Evolutionary conservation across 441 rosid genomes (phyloP).

Genomic region (Codiaeum variegatum): DNA sequence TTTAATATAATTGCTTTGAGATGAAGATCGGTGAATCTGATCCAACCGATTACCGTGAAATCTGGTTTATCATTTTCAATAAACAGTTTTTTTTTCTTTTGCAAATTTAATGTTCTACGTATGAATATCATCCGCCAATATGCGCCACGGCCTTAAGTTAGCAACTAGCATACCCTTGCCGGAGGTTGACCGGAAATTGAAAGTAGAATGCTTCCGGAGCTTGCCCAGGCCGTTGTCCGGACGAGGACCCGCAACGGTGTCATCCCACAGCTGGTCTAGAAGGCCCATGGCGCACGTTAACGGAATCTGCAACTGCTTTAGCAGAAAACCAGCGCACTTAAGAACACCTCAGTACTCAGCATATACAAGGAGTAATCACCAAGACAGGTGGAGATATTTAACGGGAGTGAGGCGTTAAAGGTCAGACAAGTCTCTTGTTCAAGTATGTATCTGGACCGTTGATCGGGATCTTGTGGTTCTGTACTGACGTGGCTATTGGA

Average conservation of each 20-base stretch:
- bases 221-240: conserved; percentile 91
- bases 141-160: neutral
- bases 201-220: conserved; percentile 76
- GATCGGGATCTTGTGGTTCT: conserved; percentile 18
- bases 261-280: conserved; percentile 94
- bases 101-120: neutral
- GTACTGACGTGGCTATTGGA: conserved; percentile 39
- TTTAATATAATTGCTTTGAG: neutral
- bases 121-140: neutral
- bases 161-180: conserved; percentile 67
- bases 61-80: neutral
- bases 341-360: neutral
- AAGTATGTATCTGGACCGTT: conserved; percentile 37
- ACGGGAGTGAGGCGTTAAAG: conserved; percentile 24
- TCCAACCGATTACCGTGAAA: neutral
- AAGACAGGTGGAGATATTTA: conserved; percentile 24
- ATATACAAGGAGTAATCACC: fast-evolving
- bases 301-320: neutral
- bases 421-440: conserved; percentile 27
- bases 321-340: conserved; percentile 5
- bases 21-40: neutral
- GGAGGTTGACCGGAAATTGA: conserved; percentile 62
- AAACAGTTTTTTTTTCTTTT: neutral
- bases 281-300: conserved; percentile 50
- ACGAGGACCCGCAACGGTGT: conserved; percentile 89